Conservation (phyloP, 2,329 filamentous ascomycete genomes). For the Pestalotiopsis sp. region DNA sequence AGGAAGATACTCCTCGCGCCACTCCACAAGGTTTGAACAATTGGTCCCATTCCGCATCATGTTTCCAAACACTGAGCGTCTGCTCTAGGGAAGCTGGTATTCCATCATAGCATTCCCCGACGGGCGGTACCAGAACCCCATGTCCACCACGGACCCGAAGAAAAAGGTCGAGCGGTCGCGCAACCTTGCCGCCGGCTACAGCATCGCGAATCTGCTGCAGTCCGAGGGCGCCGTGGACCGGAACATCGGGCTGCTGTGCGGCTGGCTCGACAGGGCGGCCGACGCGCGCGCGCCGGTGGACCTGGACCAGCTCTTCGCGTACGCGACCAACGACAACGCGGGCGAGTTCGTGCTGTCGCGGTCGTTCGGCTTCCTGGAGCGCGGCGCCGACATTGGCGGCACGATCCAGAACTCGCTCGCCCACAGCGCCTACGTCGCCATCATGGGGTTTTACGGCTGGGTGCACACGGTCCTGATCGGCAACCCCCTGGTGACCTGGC, state of each 20-base stretch:
- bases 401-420: slow-evolving; percentile 20
- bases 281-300: slow-evolving; percentile 14
- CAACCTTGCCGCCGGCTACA: slow-evolving; percentile 34
- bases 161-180: slow-evolving; percentile 33
- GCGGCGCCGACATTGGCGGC: slow-evolving; percentile 27
- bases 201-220: slow-evolving; percentile 25
- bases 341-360: slow-evolving; percentile 34
- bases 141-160: slow-evolving; percentile 39
- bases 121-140: slow-evolving; percentile 39
- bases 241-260: slow-evolving; percentile 18
- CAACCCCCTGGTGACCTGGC: slow-evolving; percentile 21
- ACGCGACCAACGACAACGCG: slow-evolving; percentile 31
- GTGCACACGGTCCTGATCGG: slow-evolving; percentile 18
- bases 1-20: slow-evolving; percentile 36
- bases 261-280: slow-evolving; percentile 22
- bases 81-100: slow-evolving; percentile 28
- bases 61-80: not conserved
- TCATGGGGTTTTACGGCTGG: slow-evolving; percentile 17
- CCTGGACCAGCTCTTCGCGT: slow-evolving; percentile 24
- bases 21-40: slow-evolving; percentile 30
- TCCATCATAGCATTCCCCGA: slow-evolving; percentile 40
- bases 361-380: slow-evolving; percentile 29
- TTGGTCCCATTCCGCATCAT: not conserved
- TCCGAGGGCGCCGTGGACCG: slow-evolving; percentile 19
- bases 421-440: slow-evolving; percentile 15